Evolutionary conservation across 169 alveolate genomes (phyloP), one percentile per base, ranked within the genome.

Genomic region (Sarcocystis neurona): DNA sequence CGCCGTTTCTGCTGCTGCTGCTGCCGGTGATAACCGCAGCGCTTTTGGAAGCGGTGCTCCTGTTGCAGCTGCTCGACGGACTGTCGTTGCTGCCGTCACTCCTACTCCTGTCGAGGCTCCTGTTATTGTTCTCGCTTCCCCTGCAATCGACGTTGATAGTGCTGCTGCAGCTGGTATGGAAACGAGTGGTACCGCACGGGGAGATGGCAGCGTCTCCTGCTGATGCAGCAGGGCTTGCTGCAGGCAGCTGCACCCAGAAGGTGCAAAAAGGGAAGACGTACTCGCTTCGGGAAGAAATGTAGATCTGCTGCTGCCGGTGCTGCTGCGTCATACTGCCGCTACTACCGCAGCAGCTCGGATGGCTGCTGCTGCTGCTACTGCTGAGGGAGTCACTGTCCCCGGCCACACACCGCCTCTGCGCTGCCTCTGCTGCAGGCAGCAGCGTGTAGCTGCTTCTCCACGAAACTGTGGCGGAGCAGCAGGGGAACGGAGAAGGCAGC

Each of bases 381-480:
- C n/a, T n/a, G n/a, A n/a, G n/a, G n/a, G n/a, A n/a, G n/a, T n/a
- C n/a, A n/a, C n/a, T n/a, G n/a, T n/a, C n/a, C n/a, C n/a, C n/a
- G n/a, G n/a, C n/a, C n/a, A n/a, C n/a, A n/a, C n/a, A n/a, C n/a
- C n/a, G n/a, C n/a, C n/a, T n/a, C n/a, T n/a, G n/a, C n/a, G n/a
- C n/a, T n/a, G n/a, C n/a, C n/a, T n/a, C 84, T 75, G 84, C 84
- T 75, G 84, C 84, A 60, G 58, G 63, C 53, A 80, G 58, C 50
- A 80, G 87, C 60, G 58, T 66, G 53, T 46, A 63, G 56, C 78
- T 47, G 41, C 74, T 20, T 27, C 74, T 5, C 87, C 87, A 80
- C 75, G 39, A 39, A 30, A 20, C 27, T n/a, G 15, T 41, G 0
- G 78, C 58, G 34, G 60, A 12, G 78, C 66, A 80, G 87, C 87